These are phyloP conservation scores for Neurospora crassa DNA, from an alignment of 2,329 filamentous ascomycete genomes.

Conservation along the genomic window DNA sequence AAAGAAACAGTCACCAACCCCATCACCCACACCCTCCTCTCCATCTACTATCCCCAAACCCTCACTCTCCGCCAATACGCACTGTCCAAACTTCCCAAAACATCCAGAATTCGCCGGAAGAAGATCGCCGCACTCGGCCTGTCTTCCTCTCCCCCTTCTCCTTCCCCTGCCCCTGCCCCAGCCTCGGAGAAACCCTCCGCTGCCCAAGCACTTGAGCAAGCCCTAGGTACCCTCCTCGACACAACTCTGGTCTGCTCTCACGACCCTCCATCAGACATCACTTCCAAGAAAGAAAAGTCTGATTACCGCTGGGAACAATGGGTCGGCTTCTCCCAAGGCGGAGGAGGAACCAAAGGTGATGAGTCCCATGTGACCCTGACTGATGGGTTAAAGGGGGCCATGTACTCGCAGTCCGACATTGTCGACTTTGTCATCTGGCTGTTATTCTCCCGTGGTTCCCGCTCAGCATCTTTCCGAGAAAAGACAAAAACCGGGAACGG, in stretches of 20 bases:
- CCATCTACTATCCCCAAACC: conserved; percentile 57
- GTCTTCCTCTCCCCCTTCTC: not conserved
- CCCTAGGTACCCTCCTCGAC: conserved; percentile 54
- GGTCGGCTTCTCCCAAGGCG: conserved; percentile 47
- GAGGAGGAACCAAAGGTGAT: conserved; percentile 31
- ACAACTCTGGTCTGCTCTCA: conserved; percentile 53
- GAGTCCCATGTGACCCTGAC: conserved; percentile 44
- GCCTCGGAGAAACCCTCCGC: conserved; percentile 6
- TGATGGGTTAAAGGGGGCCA: conserved; percentile 31
- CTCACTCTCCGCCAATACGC: conserved; percentile 62
- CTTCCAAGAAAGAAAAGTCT: not conserved
- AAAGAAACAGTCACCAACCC: not conserved
- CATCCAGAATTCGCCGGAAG: conserved; percentile 52
- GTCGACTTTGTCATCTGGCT: conserved; percentile 70
- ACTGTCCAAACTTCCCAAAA: conserved; percentile 52
- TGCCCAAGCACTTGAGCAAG: conserved; percentile 25
- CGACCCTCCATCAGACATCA: conserved; percentile 10
- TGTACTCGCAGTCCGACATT: conserved; percentile 59
- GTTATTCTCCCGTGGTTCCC: conserved; percentile 48
- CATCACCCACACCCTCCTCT: conserved; percentile 53
- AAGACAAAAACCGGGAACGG: not conserved
- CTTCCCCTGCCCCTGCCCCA: not conserved
- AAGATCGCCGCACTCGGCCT: conserved; percentile 42
- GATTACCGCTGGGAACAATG: conserved; percentile 45
- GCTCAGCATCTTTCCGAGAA: conserved; percentile 11